These are phyloP conservation scores for Ascochyta koolunga DNA, from an alignment of 2,329 filamentous ascomycete genomes.

Conservation along the genomic window DNA sequence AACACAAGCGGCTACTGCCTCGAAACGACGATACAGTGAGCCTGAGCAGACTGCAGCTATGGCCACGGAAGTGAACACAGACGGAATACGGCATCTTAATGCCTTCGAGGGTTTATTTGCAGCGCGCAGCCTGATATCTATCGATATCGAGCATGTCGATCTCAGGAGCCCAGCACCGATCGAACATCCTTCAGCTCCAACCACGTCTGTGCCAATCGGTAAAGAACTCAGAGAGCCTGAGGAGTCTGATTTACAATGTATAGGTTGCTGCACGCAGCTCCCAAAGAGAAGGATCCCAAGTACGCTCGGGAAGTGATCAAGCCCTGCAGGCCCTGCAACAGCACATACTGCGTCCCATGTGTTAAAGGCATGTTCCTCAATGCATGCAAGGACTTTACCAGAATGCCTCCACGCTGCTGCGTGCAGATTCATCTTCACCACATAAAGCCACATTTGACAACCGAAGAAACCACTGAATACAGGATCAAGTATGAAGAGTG, in stretches of 20 bases:
- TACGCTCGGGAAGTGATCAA: constrained; percentile 15
- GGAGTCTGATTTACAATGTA: constrained; percentile 20
- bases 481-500: constrained; percentile 56
- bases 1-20: background rate
- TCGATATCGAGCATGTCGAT: background rate
- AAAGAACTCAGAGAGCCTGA: background rate
- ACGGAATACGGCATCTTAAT: background rate
- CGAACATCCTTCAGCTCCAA: background rate
- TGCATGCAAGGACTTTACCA: constrained; percentile 47
- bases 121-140: constrained; percentile 16
- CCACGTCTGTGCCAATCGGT: background rate
- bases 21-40: constrained; percentile 23
- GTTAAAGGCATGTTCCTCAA: constrained; percentile 51
- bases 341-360: constrained; percentile 46
- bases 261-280: constrained; percentile 30
- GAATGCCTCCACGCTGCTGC: constrained; percentile 57
- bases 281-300: constrained; percentile 14
- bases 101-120: constrained; percentile 12
- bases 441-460: constrained; percentile 43
- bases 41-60: constrained; percentile 5
- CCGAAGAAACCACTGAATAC: constrained; percentile 46
- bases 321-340: constrained; percentile 43
- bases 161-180: background rate
- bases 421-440: constrained; percentile 51
- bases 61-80: background rate